Base-by-base conservation (phyloP, 352 stramenopile species). In the Lagenidium sp. region DNA sequence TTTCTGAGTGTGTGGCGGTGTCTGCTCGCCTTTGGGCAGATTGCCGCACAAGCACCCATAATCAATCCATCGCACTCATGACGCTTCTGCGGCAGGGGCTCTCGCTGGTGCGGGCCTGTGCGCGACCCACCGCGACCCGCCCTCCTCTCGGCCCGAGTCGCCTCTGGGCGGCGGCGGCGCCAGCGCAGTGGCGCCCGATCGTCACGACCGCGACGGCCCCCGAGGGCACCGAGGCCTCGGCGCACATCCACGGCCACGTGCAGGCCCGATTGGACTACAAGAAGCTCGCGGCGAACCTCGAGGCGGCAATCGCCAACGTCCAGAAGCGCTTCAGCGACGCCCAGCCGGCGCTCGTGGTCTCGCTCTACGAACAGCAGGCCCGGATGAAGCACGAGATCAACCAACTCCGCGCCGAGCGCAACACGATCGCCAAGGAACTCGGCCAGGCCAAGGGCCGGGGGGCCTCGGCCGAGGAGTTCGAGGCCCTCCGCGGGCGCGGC, bases 231-330 rank as follows among this genome's bases (percentile, higher is more conserved):
- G 53, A 70, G 15, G 35, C 50, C 4, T 62, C 56, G 1, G 57
- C 67, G 15, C 65, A 69, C 26, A 60, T 74, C 34, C 68, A 83
- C 42, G 41, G 57, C 32, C 68, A 83, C 50, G 52, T 91, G 29
- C 68, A 87, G 51, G 72, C 76, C 7, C 73, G 79, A 31, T 53
- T 88, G 20, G 76, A 91, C 55, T 91, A 82, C 60, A 83, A 79
- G 44, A 79, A 77, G 48, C 60, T 91, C 11, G 60, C 65, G 12
- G 55, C 56, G 4, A 76, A 86, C 38, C 44, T 88, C 19, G 65
- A 82, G 4, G 62, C 48, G 1, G 67, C 65, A 6, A 54, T 85
- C 1, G 55, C 49, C 10, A 91, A 91, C 45, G 68, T 71, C 16
- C 57, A 63, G 22, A 82, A 85, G 50, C 73, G 79, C 38, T 68